Conservation (phyloP, 2,329 filamentous ascomycete genomes). For the Immersiporthe knoxdaviesiana region DNA sequence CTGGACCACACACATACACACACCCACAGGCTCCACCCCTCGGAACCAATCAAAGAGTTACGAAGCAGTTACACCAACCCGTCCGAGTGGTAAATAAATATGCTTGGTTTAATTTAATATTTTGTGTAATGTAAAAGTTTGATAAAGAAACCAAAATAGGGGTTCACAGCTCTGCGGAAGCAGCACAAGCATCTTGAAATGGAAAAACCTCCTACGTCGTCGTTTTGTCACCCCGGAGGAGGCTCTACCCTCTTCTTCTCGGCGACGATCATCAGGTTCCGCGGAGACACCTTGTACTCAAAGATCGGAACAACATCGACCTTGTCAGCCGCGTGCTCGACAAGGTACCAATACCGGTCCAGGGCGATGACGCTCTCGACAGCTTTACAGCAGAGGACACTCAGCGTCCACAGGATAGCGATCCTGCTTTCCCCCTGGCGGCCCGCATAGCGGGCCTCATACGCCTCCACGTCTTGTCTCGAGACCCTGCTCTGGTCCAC, state of each 20-base stretch:
- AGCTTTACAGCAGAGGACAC: constrained; percentile 39
- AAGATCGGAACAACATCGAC: constrained; percentile 37
- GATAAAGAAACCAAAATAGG: too few relatives aligned
- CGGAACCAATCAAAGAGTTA: too few relatives aligned
- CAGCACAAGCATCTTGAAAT: too few relatives aligned
- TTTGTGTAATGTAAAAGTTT: too few relatives aligned
- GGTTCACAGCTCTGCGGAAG: too few relatives aligned
- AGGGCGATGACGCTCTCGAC: constrained; percentile 39
- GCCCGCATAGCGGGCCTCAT: constrained; percentile 34
- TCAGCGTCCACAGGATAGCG: constrained; percentile 40
- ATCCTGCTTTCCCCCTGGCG: constrained; percentile 34
- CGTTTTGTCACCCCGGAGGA: neutral
- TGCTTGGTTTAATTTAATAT: too few relatives aligned
- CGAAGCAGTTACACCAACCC: too few relatives aligned
- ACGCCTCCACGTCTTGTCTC: constrained; percentile 32
- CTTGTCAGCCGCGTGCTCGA: constrained; percentile 31
- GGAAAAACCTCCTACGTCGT: too few relatives aligned
- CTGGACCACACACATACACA: too few relatives aligned
- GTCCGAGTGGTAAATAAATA: too few relatives aligned
- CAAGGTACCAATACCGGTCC: constrained; percentile 40
- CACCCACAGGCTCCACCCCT: too few relatives aligned
- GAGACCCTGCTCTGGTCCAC: constrained; percentile 30
- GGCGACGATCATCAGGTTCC: constrained; percentile 37
- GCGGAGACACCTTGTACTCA: constrained; percentile 35
- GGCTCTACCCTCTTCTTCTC: constrained; percentile 6